phyloP scores from a whole-genome alignment of 2,329 filamentous ascomycete species.

The Claviceps quebecensis region DNA sequence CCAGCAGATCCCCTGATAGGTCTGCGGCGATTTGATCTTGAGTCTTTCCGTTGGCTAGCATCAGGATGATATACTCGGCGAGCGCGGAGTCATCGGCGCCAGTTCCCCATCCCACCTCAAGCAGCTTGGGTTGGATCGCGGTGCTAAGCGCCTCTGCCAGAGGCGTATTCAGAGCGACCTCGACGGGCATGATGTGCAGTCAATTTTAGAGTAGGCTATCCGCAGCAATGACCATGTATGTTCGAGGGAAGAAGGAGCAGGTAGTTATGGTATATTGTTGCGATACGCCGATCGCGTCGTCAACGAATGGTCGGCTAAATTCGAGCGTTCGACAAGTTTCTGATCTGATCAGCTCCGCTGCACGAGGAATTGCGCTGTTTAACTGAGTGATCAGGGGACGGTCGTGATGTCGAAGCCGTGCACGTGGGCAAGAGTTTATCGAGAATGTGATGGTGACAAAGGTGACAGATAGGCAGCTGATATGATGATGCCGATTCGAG shows the following conservation, averaged over 20 bases:
- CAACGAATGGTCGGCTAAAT: not conserved
- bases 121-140: slow-evolving; percentile 78
- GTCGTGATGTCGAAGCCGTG: not conserved
- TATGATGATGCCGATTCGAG: not conserved
- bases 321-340: slow-evolving; percentile 3
- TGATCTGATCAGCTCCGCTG: not conserved
- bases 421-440: not conserved
- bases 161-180: slow-evolving; percentile 64
- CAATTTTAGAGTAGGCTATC: not conserved
- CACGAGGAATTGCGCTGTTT: not conserved
- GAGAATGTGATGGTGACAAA: not conserved
- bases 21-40: slow-evolving; percentile 81
- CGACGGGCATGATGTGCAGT: slow-evolving; percentile 53
- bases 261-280: slow-evolving; percentile 1
- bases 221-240: not conserved
- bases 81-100: slow-evolving; percentile 66
- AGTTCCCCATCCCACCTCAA: slow-evolving; percentile 84
- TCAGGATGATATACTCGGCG: slow-evolving; percentile 91
- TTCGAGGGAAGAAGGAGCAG: not conserved
- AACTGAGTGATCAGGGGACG: not conserved
- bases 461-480: not conserved
- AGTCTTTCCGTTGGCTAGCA: slow-evolving; percentile 91
- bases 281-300: slow-evolving; percentile 6
- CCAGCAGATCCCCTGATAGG: slow-evolving; percentile 74
- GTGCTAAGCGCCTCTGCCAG: slow-evolving; percentile 71